Evolutionary conservation across 306 rosid species (phyloP).

Genomic region (Lathyrus aphaca): DNA sequence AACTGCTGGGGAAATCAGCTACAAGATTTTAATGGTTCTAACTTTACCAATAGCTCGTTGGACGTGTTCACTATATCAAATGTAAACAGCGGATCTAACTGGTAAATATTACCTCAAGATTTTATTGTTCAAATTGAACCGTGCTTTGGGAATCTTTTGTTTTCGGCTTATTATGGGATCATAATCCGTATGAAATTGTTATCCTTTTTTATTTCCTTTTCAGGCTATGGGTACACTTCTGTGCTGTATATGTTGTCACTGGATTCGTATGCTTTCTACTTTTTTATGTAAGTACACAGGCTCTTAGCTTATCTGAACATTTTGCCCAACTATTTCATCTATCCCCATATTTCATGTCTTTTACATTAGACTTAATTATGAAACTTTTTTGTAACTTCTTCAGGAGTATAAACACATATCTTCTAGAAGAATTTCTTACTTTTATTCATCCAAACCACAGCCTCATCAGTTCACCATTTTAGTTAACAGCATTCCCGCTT

Average conservation of each 20-base stretch:
- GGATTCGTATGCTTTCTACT: conserved; percentile 75
- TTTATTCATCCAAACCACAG: conserved; percentile 77
- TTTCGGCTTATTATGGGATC: conserved; percentile 1
- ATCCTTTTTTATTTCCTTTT: conserved; percentile 9
- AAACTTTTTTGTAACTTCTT: neutral
- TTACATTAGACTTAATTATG: conserved; percentile 6
- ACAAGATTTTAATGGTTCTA: conserved; percentile 30
- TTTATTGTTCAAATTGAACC: conserved; percentile 29
- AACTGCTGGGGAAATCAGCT: conserved; percentile 76
- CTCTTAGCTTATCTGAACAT: conserved; percentile 29
- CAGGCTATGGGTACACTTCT: conserved; percentile 96
- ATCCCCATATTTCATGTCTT: conserved; percentile 30
- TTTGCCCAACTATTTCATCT: conserved; percentile 22
- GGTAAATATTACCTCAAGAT: conserved; percentile 44
- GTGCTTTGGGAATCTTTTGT: conserved; percentile 22
- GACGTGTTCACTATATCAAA: conserved; percentile 53
- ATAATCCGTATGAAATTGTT: conserved; percentile 21
- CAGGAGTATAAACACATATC: conserved; percentile 86
- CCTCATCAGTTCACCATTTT: conserved; percentile 90
- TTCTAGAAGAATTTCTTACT: conserved; percentile 71
- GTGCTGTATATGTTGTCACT: conserved; percentile 83
- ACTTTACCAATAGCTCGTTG: conserved; percentile 42
- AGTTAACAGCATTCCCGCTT: conserved; percentile 72
- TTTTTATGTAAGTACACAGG: conserved; percentile 62
- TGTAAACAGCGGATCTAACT: conserved; percentile 43